These are phyloP conservation scores for Neurospora sp. DNA, from an alignment of 495 filamentous ascomycete genomes.

Conservation along the genomic window DNA sequence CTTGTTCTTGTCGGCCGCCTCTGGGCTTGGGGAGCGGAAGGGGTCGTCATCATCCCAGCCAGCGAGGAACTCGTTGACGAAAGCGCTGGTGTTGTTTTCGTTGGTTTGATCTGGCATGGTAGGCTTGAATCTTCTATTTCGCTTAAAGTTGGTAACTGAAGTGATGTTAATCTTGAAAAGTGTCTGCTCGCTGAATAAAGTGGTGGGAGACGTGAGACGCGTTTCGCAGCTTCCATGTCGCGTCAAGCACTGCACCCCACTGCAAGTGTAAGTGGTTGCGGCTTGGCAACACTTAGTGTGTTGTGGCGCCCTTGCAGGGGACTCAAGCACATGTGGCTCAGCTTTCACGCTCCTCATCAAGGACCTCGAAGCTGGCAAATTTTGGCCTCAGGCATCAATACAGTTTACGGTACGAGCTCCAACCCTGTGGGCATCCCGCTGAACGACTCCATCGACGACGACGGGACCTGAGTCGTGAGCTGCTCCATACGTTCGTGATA, in stretches of 20 bases:
- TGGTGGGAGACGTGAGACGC: not conserved
- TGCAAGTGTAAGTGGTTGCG: slow-evolving; percentile 3
- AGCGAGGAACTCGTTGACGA: not conserved
- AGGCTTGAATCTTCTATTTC: not conserved
- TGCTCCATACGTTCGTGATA: slow-evolving; percentile 9
- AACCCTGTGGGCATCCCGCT: slow-evolving; percentile 15
- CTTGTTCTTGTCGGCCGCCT: slow-evolving; percentile 12
- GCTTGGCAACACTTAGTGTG: not conserved
- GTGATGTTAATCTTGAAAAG: not conserved
- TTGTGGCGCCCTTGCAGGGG: not conserved
- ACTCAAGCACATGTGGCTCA: not conserved
- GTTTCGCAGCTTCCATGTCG: not conserved
- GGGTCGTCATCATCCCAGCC: slow-evolving; percentile 25
- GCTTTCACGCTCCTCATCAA: not conserved
- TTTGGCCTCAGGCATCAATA: slow-evolving; percentile 17
- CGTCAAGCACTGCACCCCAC: slow-evolving; percentile 1
- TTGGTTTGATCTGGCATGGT: not conserved
- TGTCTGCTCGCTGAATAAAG: not conserved
- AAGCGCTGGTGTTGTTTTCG: not conserved
- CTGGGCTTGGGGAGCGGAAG: slow-evolving; percentile 23
- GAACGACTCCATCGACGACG: slow-evolving; percentile 14
- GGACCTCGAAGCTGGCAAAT: not conserved
- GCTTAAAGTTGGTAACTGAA: not conserved
- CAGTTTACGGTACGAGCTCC: slow-evolving; percentile 1
- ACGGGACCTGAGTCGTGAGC: slow-evolving; percentile 13